A percentile compares a stretch with the other conserved stretches of the same genome.
Conservation (phyloP, 2,329 filamentous ascomycete genomes). For the Beauveria caledonica region DNA sequence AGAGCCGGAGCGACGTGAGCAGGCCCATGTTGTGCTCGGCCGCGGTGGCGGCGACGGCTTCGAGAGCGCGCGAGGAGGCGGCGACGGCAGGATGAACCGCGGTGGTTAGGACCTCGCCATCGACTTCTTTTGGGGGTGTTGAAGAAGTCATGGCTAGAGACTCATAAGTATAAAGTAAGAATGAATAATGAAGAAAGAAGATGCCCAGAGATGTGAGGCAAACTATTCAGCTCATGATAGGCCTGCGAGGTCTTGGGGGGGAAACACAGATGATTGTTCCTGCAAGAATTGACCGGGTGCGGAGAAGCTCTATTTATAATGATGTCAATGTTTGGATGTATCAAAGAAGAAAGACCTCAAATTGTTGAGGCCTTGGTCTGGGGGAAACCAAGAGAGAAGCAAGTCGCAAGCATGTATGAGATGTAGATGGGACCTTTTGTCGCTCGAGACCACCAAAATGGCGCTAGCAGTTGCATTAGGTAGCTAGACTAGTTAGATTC, state of each 20-base stretch:
- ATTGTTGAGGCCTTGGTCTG: background rate
- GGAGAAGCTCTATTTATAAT: background rate
- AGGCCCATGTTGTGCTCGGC: conserved; percentile 27
- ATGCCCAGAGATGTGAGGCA: background rate
- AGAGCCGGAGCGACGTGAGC: conserved; percentile 30
- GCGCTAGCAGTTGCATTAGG: background rate
- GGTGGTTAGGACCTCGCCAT: background rate
- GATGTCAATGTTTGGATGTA: background rate
- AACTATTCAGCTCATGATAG: conserved; percentile 2
- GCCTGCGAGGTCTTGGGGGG: background rate
- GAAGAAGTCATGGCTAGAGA: background rate
- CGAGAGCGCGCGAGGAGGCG: conserved; percentile 9
- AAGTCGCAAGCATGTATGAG: background rate
- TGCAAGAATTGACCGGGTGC: background rate
- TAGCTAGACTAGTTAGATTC: background rate
- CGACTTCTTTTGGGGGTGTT: background rate
- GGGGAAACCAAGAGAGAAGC: background rate
- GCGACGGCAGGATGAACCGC: background rate
- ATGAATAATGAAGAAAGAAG: background rate
- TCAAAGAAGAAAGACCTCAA: background rate
- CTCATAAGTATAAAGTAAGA: background rate
- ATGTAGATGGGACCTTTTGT: background rate
- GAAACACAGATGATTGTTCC: background rate
- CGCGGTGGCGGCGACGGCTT: conserved; percentile 22
- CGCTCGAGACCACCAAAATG: background rate